A percentile compares a stretch with the other conserved stretches of the same genome.
Conservation (phyloP, 805 yeast species). For the Helenozyma rhizophorensis region DNA sequence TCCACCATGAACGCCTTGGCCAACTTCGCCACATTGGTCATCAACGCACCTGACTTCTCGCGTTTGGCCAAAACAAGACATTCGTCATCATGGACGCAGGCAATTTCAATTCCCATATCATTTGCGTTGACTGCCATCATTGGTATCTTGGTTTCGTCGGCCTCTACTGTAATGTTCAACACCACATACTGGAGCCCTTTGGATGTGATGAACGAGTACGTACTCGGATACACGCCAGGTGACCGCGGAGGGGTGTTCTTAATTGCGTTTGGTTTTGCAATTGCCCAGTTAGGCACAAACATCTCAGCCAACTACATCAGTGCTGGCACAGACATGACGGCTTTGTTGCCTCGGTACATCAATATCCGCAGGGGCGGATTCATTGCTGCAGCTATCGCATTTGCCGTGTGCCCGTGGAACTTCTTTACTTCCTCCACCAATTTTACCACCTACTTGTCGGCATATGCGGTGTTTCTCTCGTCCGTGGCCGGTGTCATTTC, state of each 20-base stretch:
- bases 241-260: constrained; percentile 1
- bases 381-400: constrained; percentile 2
- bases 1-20: constrained; percentile 2
- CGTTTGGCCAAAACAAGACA: constrained; percentile 2
- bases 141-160: constrained; percentile 3
- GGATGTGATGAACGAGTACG: constrained; percentile 1
- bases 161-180: constrained; percentile 1
- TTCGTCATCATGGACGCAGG: constrained; percentile 2
- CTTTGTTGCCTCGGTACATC: not conserved
- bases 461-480: constrained; percentile 1
- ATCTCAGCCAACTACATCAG: constrained; percentile 2
- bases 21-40: constrained; percentile 2
- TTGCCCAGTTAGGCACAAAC: not conserved
- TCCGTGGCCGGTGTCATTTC: constrained; percentile 1
- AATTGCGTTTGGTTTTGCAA: constrained; percentile 1
- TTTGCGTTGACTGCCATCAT: constrained; percentile 1
- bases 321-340: constrained; percentile 2
- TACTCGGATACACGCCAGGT: constrained; percentile 1
- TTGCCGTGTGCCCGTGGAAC: constrained; percentile 2
- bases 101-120: constrained; percentile 1
- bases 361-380: constrained; percentile 1
- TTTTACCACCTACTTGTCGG: constrained; percentile 3
- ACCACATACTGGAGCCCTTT: constrained; percentile 2
- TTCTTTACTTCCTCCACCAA: constrained; percentile 1
- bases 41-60: constrained; percentile 2